These are phyloP conservation scores for Blastomyces silverae DNA, from an alignment of 2,329 filamentous ascomycete genomes.

Conservation along the genomic window DNA sequence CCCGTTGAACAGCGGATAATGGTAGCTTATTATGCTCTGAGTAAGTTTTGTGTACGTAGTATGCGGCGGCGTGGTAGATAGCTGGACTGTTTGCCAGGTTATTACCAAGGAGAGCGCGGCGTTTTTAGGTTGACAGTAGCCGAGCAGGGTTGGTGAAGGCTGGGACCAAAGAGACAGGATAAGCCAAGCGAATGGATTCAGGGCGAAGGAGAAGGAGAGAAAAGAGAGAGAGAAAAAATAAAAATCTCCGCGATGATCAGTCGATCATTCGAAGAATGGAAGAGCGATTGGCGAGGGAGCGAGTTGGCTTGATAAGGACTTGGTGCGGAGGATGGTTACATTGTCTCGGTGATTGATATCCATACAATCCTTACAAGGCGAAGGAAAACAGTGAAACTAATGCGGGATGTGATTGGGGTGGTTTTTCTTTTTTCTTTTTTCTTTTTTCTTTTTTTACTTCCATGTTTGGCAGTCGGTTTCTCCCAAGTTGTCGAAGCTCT, in stretches of 20 bases:
- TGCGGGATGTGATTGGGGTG: not conserved
- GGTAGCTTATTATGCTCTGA: not conserved
- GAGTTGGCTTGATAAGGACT: not conserved
- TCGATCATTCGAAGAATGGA: not conserved
- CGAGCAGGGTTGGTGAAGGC: not conserved
- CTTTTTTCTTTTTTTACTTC: not conserved
- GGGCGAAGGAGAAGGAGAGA: not conserved
- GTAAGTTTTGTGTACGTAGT: not conserved
- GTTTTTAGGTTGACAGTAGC: not conserved
- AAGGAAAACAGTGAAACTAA: not conserved
- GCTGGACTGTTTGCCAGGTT: not conserved
- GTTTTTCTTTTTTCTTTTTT: too few relatives aligned
- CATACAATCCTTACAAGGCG: conserved; percentile 3
- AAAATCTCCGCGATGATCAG: conserved; percentile 3
- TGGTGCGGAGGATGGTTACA: conserved; percentile 5
- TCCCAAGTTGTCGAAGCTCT: not conserved
- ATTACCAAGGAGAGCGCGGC: not conserved
- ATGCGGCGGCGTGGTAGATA: not conserved
- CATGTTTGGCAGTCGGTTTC: not conserved
- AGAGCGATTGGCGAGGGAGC: not conserved
- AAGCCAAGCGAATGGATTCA: not conserved
- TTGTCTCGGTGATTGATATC: conserved; percentile 1
- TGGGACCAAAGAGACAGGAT: not conserved
- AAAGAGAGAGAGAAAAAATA: not conserved
- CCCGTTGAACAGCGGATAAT: not conserved